Conservation (phyloP, 2,329 filamentous ascomycete species). For the Paraconiothyrium sp. region DNA sequence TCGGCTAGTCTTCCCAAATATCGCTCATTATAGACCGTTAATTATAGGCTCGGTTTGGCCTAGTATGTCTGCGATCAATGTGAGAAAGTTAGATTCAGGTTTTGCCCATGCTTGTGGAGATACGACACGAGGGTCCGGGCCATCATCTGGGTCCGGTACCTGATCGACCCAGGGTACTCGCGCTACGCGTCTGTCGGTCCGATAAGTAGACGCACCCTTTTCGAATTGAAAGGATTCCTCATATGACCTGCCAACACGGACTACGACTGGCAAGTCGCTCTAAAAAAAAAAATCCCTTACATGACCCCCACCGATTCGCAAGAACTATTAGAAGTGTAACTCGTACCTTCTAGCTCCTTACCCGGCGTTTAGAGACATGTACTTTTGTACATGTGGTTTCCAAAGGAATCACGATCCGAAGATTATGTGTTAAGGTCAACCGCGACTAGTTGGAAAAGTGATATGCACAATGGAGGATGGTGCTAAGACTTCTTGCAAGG, state of each 20-base stretch:
- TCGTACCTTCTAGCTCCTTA: neutral
- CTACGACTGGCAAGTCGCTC: neutral
- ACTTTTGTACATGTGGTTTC: neutral
- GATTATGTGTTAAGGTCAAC: neutral
- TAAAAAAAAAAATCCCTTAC: neutral
- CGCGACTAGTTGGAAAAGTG: neutral
- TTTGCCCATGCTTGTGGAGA: neutral
- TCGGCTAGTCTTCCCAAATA: neutral
- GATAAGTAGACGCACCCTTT: neutral
- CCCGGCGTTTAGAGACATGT: neutral
- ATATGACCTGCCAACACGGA: neutral
- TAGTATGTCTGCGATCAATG: neutral
- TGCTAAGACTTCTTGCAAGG: neutral
- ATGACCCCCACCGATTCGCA: neutral
- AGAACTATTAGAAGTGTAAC: neutral
- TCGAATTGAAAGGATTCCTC: too few species aligned
- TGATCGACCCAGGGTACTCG: neutral
- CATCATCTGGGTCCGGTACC: neutral
- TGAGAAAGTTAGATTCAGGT: neutral
- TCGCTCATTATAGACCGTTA: too few species aligned
- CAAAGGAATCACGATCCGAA: neutral
- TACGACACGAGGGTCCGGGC: neutral
- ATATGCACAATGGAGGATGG: neutral
- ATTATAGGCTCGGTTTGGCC: too few species aligned
- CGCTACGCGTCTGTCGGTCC: neutral